Evolutionary conservation across 1,284 basidiomycete species (phyloP), one percentile per base, ranked within the genome.

Genomic region (Albatrellus sp.): DNA sequence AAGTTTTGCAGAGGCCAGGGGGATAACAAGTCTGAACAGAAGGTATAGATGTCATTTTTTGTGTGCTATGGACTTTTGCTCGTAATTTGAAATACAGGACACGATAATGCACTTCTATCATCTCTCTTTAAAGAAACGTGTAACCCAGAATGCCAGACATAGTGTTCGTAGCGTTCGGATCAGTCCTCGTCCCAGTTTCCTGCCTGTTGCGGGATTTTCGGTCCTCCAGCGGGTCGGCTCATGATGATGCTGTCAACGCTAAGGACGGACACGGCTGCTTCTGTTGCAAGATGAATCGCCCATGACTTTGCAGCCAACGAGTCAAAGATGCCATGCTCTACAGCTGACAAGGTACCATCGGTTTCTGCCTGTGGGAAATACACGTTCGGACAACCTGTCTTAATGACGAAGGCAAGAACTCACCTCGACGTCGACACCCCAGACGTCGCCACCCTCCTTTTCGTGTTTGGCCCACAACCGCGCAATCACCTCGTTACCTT

Each of bases 241-340:
- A 97, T 94, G 66, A 98, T 98, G 64, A 98, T 97, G 55, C 87
- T 90, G 64, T 99, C 96, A 9, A 99, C 96, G 48, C 84, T 86
- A 40, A 99, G 76, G 17, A 99, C 91, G 0, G 87, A 83, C 44
- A 93, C 79, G 2, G 96, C 96, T 4, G 96, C 93, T 59, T 96
- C 93, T 0, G 92, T 93, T 12, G 86, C 91, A 28, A 92, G 77
- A 48, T 77, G 72, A 52, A 96, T 75, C 1, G 90, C 90, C 90
- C 91, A 96, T 8, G 78, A 70, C 63, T 94, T 96, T 13, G 89
- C 87, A 7, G 82, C 84, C 2, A 96, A 70, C 19, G 91, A 82
- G 60, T 96, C 91, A 48, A 80, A 73, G 50, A 92, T 89, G 52
- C 77, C 68, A 61, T 72, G 68, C 47, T 78, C 69, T 28, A 70